Percentiles rank a stretch among this genome's conserved stretches.
These are phyloP conservation scores for Melampsora americana DNA, from an alignment of 1,284 basidiomycete species.

Conservation along the genomic window DNA sequence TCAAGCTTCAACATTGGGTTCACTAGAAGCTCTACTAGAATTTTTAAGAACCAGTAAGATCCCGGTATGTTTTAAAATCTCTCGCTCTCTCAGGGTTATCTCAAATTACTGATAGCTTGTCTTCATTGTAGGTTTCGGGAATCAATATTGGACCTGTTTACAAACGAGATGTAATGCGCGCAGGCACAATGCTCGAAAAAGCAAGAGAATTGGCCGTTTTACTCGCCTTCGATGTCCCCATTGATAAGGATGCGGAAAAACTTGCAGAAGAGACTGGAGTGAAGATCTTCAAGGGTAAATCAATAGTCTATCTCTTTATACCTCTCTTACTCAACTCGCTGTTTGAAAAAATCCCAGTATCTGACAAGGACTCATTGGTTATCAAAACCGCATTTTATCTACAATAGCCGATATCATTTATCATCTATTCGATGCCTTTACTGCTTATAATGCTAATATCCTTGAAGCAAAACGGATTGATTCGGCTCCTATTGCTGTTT, in stretches of 20 bases:
- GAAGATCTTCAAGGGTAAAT: conserved; percentile 80
- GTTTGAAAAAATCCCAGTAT: not conserved
- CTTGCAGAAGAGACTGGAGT: conserved; percentile 91
- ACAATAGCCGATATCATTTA: conserved; percentile 89
- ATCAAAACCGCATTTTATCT: conserved; percentile 13
- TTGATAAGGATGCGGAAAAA: conserved; percentile 85
- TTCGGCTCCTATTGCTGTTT: conserved; percentile 90
- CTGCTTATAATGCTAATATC: conserved; percentile 90
- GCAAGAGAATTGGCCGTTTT: conserved; percentile 93
- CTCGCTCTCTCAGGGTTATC: too few relatives aligned
- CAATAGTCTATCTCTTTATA: not conserved
- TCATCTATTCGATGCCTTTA: conserved; percentile 96
- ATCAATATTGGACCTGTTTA: conserved; percentile 98
- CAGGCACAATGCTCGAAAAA: conserved; percentile 91
- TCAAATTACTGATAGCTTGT: not conserved
- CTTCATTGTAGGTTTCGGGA: conserved; percentile 63
- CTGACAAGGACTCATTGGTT: not conserved
- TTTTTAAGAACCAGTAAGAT: conserved; percentile 96
- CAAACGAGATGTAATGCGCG: conserved; percentile 91
- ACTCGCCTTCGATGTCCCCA: conserved; percentile 89
- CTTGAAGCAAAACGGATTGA: conserved; percentile 86
- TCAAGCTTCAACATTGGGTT: conserved; percentile 95
- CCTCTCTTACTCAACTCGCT: not conserved
- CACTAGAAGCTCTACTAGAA: conserved; percentile 91
- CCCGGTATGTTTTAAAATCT: conserved; percentile 58